Base-by-base conservation (phyloP, 345 rosid genomes). In the Streptanthus diversifolius region DNA sequence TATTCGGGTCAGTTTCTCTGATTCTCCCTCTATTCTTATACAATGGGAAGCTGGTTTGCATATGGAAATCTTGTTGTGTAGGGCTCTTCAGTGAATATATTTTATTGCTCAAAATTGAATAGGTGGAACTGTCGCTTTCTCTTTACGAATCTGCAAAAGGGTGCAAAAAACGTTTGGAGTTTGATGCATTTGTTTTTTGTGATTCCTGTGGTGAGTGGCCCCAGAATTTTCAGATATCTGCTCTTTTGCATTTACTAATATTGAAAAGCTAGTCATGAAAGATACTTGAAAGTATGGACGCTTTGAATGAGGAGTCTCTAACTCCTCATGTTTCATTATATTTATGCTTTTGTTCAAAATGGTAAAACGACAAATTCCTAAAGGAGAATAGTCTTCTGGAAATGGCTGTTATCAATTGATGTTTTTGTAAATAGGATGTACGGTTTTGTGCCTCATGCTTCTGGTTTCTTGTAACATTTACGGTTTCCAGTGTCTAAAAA, bases 91-190 rank as follows among this genome's bases (percentile, higher is more conserved):
- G 44, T 74, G n/a, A 3, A 74, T 48, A 47, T 58, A 19, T 41
- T 36, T 58, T 69, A 30, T 55, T 30, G 72, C 59, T 73, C 68
- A 43, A 78, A 70, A 71, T 30, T 73, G 40, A 66, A 69, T 54
- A 93, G 98, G 85, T 79, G 76, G 96, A 89, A 71, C 62, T 93
- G 64, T 47, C 53, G 32, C 96, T 93, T 63, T 87, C 96, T 80
- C 85, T 93, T 76, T 74, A 84, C 63, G 98, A 93, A 84, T 93
- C 97, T 80, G 87, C 86, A 25, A 82, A 77, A 72, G 97, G 97
- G 64, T 93, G 98, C 83, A 85, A 87, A 68, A 93, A 90, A 79
- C 79, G 82, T 77, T 77, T 89, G 55, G 71, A 86, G 66, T 85
- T 93, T 82, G 84, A 87, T 74, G 88, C 97, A 52, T 85, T 71